These are phyloP conservation scores for Melampsora larici-populina DNA, from an alignment of 1,284 basidiomycete species.

Conservation along the genomic window DNA sequence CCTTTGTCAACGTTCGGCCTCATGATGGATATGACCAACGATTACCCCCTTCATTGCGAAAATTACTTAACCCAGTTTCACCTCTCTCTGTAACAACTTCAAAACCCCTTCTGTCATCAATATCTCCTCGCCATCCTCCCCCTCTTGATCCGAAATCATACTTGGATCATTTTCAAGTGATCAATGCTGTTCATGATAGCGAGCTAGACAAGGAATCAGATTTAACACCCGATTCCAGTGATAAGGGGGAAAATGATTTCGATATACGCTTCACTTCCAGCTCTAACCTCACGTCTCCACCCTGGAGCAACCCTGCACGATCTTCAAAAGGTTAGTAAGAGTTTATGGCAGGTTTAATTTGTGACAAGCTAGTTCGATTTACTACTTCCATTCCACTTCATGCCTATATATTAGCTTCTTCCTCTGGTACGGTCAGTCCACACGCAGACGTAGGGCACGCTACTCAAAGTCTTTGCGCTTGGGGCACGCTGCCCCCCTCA, in stretches of 20 bases:
- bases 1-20: background rate
- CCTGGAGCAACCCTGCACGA: too few relatives aligned
- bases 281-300: background rate
- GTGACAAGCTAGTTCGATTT: too few relatives aligned
- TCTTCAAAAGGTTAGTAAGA: too few relatives aligned
- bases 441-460: too few relatives aligned
- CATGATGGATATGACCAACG: background rate
- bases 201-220: background rate
- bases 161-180: background rate
- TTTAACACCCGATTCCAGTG: background rate
- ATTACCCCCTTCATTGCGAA: conserved; percentile 4
- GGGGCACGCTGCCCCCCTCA: too few relatives aligned
- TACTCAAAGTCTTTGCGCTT: too few relatives aligned
- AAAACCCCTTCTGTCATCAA: background rate
- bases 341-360: too few relatives aligned
- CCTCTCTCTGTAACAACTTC: background rate
- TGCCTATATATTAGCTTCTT: too few relatives aligned
- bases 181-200: background rate
- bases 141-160: background rate
- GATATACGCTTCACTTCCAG: background rate
- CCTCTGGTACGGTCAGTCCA: too few relatives aligned
- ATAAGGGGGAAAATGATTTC: background rate
- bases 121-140: background rate
- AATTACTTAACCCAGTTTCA: conserved; percentile 9
- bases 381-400: too few relatives aligned